A percentile compares a stretch with the other conserved stretches of the same genome.
phyloP scores from a whole-genome alignment of 2,329 filamentous ascomycete species.

The Fusarium clavum region DNA sequence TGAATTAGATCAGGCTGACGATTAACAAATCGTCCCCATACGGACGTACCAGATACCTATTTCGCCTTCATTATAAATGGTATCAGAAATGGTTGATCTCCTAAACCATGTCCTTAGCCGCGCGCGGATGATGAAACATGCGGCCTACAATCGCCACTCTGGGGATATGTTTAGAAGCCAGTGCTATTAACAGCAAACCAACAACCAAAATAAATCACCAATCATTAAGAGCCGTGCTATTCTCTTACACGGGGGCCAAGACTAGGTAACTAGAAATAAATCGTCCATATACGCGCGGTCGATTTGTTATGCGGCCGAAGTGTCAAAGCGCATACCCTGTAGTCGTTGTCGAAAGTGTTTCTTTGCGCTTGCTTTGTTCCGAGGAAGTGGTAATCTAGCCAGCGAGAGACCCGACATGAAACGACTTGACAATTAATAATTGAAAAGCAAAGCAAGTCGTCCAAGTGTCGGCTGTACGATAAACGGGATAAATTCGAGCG shows the following conservation, averaged over 20 bases:
- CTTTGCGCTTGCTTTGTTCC: constrained; percentile 14
- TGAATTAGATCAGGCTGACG: background rate
- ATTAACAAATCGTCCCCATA: background rate
- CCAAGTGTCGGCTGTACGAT: background rate
- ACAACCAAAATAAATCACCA: constrained; percentile 1
- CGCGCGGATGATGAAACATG: constrained; percentile 20
- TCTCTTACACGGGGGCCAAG: constrained; percentile 8
- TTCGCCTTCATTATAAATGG: background rate
- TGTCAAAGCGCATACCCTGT: constrained; percentile 8
- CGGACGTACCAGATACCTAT: background rate
- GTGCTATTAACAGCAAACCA: background rate
- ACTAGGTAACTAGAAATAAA: background rate
- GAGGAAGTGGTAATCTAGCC: constrained; percentile 16
- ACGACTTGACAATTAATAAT: background rate
- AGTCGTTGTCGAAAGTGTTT: background rate
- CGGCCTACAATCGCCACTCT: constrained; percentile 4
- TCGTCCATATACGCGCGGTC: constrained; percentile 6
- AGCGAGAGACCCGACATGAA: constrained; percentile 6
- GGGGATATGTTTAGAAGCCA: constrained; percentile 7
- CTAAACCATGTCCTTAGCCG: background rate
- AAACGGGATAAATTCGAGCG: background rate
- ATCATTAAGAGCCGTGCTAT: constrained; percentile 6
- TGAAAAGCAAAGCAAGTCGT: background rate
- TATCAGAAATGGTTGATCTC: background rate
- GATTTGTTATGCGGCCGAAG: background rate